phyloP scores from a whole-genome alignment of 2,329 filamentous ascomycete species.

The Colletotrichum sp. region DNA sequence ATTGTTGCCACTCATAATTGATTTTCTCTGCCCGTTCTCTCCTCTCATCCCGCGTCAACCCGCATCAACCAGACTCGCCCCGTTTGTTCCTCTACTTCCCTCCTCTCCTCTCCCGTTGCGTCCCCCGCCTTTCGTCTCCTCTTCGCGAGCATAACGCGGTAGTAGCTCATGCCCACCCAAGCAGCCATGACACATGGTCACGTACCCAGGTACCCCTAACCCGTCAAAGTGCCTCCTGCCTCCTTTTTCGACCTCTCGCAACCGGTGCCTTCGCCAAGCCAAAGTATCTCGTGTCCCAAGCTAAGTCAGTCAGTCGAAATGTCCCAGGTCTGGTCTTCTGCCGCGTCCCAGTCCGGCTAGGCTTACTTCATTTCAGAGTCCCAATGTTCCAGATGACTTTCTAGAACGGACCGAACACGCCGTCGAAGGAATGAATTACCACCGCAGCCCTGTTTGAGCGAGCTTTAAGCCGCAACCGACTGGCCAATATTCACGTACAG shows the following conservation, averaged over 20 bases:
- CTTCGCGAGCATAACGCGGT: neutral
- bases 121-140: neutral
- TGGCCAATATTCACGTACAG: neutral
- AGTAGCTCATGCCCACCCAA: neutral
- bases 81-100: neutral
- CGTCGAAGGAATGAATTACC: neutral
- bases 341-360: constrained; percentile 1
- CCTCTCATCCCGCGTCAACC: neutral
- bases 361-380: neutral
- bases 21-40: neutral
- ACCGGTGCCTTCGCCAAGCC: neutral
- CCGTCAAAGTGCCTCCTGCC: neutral
- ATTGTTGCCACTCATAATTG: neutral
- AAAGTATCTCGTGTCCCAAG: neutral
- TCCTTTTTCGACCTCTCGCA: neutral
- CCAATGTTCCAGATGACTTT: constrained; percentile 12
- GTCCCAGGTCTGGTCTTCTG: neutral
- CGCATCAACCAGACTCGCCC: neutral
- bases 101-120: neutral
- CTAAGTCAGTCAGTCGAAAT: neutral
- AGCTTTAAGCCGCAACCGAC: neutral
- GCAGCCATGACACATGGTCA: neutral
- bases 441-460: neutral
- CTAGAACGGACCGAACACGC: constrained; percentile 1
- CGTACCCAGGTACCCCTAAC: neutral